phyloP scores from a whole-genome alignment of 352 stramenopile species.

The Peronospora destructor region DNA sequence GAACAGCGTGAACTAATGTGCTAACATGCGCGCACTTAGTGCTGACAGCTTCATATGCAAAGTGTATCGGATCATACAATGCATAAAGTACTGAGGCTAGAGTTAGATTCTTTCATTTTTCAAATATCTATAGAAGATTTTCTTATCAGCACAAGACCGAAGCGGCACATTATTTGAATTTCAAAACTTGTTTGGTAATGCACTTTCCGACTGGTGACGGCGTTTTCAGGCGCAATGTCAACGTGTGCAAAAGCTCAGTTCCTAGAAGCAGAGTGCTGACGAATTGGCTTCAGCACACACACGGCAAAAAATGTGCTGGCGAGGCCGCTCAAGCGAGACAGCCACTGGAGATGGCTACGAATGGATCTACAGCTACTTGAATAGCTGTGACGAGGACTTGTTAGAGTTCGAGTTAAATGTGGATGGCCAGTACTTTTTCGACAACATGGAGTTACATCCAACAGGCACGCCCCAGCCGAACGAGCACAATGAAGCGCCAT shows the following conservation, averaged over 20 bases:
- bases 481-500: slow-evolving; percentile 1
- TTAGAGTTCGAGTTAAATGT: slow-evolving; percentile 32
- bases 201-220: background rate
- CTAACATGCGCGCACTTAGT: too few species aligned
- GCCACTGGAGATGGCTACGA: slow-evolving; percentile 12
- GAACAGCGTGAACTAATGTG: too few species aligned
- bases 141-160: background rate
- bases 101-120: too few species aligned
- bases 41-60: too few species aligned
- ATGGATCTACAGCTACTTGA: slow-evolving; percentile 27
- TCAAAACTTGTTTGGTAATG: background rate
- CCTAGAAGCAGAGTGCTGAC: background rate
- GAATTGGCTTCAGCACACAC: background rate
- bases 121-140: too few species aligned
- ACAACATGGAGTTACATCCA: slow-evolving; percentile 18
- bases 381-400: slow-evolving; percentile 22
- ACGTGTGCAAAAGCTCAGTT: background rate
- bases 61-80: too few species aligned
- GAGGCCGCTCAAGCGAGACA: background rate
- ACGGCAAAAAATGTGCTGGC: slow-evolving; percentile 8
- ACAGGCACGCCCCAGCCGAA: background rate
- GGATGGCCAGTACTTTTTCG: slow-evolving; percentile 27
- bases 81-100: too few species aligned
- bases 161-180: background rate
- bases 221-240: background rate